A percentile compares a stretch with the other conserved stretches of the same genome.
These are phyloP conservation scores for Daldinia eschscholtzii DNA, from an alignment of 2,329 filamentous ascomycete species.

Conservation along the genomic window DNA sequence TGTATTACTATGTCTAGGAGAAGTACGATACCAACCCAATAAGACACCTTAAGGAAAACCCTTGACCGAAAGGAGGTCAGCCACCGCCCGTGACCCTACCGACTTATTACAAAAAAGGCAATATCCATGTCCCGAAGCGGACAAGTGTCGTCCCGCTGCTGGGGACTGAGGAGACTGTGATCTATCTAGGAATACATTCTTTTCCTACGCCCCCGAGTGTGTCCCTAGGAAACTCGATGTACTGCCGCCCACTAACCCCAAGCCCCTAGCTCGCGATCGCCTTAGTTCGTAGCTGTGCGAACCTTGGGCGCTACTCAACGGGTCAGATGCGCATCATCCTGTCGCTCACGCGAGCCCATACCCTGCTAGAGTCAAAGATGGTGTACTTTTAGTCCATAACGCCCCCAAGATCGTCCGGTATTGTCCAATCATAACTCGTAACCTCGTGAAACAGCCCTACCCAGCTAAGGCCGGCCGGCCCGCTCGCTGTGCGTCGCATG, in stretches of 20 bases:
- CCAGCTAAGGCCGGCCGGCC: slow-evolving; percentile 44
- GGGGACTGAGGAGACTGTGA: slow-evolving; percentile 42
- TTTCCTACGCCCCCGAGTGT: slow-evolving; percentile 50
- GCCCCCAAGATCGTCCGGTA: slow-evolving; percentile 51
- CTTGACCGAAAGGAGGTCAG: slow-evolving; percentile 32
- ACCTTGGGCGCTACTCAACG: slow-evolving; percentile 43
- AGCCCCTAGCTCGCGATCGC: slow-evolving; percentile 42
- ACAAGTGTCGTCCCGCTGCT: slow-evolving; percentile 50
- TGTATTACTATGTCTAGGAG: slow-evolving; percentile 49
- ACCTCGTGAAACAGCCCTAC: slow-evolving; percentile 60
- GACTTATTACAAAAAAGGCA: slow-evolving; percentile 53
- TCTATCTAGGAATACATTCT: slow-evolving; percentile 49
- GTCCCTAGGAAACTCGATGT: slow-evolving; percentile 46
- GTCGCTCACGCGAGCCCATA: slow-evolving; percentile 45
- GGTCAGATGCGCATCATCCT: slow-evolving; percentile 49
- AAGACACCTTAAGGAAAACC: slow-evolving; percentile 43
- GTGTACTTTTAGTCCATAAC: slow-evolving; percentile 61
- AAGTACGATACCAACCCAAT: slow-evolving; percentile 45
- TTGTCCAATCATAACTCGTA: slow-evolving; percentile 69
- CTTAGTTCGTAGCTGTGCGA: slow-evolving; percentile 46
- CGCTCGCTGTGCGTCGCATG: slow-evolving; percentile 49
- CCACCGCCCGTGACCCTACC: slow-evolving; percentile 42
- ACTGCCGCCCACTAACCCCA: slow-evolving; percentile 29
- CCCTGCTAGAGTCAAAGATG: slow-evolving; percentile 52
- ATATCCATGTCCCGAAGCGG: slow-evolving; percentile 54